phyloP scores from a whole-genome alignment of 2,329 filamentous ascomycete genomes.

The Cladobotryum protrusum region DNA sequence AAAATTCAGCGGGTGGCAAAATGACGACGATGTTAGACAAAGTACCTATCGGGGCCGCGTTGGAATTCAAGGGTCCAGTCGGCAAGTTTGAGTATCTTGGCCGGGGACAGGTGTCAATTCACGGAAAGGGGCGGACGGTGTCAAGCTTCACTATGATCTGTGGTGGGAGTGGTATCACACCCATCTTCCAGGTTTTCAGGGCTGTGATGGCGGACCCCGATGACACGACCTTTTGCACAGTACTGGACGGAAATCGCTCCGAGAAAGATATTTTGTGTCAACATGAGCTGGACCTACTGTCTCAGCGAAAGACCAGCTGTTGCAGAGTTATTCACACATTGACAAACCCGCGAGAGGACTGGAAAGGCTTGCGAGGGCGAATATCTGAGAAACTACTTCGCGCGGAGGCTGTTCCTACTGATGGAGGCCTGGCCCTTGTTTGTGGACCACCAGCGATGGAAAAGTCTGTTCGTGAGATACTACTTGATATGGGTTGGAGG shows the following conservation, averaged over 20 bases:
- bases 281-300: not conserved
- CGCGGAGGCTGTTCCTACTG: too few relatives aligned
- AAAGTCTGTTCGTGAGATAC: too few relatives aligned
- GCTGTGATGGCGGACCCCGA: slow-evolving; percentile 60
- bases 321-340: too few relatives aligned
- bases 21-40: slow-evolving; percentile 41
- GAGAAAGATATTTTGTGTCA: slow-evolving; percentile 80
- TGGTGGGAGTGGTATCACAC: slow-evolving; percentile 86
- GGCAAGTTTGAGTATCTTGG: slow-evolving; percentile 22
- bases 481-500: too few relatives aligned
- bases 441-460: too few relatives aligned
- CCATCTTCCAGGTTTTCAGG: slow-evolving; percentile 75
- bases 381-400: too few relatives aligned
- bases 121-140: slow-evolving; percentile 29
- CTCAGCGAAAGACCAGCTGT: too few relatives aligned
- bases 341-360: too few relatives aligned
- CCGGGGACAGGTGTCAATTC: slow-evolving; percentile 42
- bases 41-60: slow-evolving; percentile 42
- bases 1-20: slow-evolving; percentile 19
- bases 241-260: slow-evolving; percentile 72
- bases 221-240: slow-evolving; percentile 61
- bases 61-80: slow-evolving; percentile 50
- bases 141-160: slow-evolving; percentile 66
- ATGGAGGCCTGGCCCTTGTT: too few relatives aligned
- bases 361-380: too few relatives aligned